These are phyloP conservation scores for Tillandsia leiboldiana DNA, from an alignment of 176 grass and related monocot species.

Conservation along the genomic window DNA sequence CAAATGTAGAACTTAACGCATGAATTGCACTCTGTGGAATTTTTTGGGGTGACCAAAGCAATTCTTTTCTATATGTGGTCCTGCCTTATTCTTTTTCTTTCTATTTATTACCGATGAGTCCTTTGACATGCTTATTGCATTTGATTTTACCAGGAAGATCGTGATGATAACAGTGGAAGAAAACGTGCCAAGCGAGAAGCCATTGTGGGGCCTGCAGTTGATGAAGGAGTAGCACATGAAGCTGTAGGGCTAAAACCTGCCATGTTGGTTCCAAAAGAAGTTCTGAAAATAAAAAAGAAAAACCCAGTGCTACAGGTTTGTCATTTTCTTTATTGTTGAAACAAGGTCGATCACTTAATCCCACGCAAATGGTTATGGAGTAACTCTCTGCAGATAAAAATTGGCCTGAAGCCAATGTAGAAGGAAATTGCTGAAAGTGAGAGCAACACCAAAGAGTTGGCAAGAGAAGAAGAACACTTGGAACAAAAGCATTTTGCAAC, in stretches of 20 bases:
- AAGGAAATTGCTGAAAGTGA: slow-evolving; percentile 32
- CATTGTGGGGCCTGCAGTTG: slow-evolving; percentile 86
- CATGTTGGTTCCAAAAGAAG: slow-evolving; percentile 58
- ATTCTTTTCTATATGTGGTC: too few species aligned
- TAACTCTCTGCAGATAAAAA: slow-evolving; percentile 59
- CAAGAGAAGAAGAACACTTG: slow-evolving; percentile 29
- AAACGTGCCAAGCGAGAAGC: slow-evolving; percentile 52
- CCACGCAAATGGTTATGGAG: background rate
- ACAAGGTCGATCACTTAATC: background rate
- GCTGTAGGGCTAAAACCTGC: slow-evolving; percentile 67
- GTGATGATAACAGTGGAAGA: slow-evolving; percentile 10
- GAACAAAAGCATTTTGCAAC: slow-evolving; percentile 47
- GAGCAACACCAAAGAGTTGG: slow-evolving; percentile 25
- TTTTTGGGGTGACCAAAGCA: too few species aligned
- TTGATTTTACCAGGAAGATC: slow-evolving; percentile 37
- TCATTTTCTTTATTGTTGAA: slow-evolving; percentile 2
- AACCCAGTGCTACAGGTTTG: slow-evolving; percentile 67
- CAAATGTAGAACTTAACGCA: too few species aligned
- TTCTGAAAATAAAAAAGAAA: slow-evolving; percentile 85
- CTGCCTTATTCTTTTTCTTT: background rate
- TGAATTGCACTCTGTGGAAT: too few species aligned
- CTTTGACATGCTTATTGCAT: background rate
- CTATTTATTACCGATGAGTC: background rate
- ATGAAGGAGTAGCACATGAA: slow-evolving; percentile 84
- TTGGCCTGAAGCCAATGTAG: slow-evolving; percentile 35